Evolutionary conservation across 805 yeast genomes (phyloP), one percentile per base, ranked within the genome.

Genomic region (Ogataea sp.): DNA sequence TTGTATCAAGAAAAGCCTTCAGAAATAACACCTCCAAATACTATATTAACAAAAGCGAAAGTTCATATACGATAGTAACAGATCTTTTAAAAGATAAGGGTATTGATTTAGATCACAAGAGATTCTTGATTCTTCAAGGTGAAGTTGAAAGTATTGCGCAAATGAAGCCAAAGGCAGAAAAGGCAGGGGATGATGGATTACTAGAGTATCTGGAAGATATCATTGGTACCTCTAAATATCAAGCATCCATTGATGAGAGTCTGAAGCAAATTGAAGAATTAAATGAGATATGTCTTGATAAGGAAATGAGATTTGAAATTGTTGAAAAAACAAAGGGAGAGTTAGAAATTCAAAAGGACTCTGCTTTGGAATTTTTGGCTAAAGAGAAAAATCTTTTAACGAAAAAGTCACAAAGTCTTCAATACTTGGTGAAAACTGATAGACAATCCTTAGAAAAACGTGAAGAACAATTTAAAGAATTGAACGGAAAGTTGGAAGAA

Each of bases 121-220:
- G 99, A 50, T 93, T 93, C 52, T 70, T 93, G 50, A 94, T 93
- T 55, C 66, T 93, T 34, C 99, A 93, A 62, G 99, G 99, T 57
- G 99, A 93, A 58, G 98, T 93, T 32, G 99, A 93, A 64, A 82
- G 89, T 47, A 93, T 93, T 53, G 97, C 98, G 0, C 97, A 93
- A 58, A 94, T 93, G 99, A 90, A 90, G 56, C 84, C 99, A 10
- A 93, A 90, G 54, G 97, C 97, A 0, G 97, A 93, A 52, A 75
- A 70, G 37, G 95, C 86, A 39, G 78, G 78, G 46, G 97, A 90
- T 51, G 97, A 93, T 56, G 99, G 99, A 0, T 66, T 93, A 21
- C 62, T 93, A 30, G 99, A 94, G 54, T 93, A 93, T 56, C 63
- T 93, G 43, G 99, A 93, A 55, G 98, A 94, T 64, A 90, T 93